A percentile compares a stretch with the other conserved stretches of the same genome.
Evolutionary conservation across 805 yeast species (phyloP).

Genomic region (Starmerella sirachaensis): DNA sequence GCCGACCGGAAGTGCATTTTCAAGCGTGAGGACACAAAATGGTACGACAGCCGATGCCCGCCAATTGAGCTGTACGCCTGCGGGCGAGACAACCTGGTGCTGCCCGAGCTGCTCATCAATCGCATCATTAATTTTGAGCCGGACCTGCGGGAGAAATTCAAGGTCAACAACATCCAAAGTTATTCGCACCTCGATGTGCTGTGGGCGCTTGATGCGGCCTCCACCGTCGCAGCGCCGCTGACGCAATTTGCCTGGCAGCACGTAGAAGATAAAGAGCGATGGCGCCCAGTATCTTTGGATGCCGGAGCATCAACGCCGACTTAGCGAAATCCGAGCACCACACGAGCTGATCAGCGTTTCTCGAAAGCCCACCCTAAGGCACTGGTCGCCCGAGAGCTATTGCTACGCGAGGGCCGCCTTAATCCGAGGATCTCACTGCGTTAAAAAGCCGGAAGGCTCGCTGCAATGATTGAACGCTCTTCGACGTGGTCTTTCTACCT

Average conservation of each 20-base stretch:
- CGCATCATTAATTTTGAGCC: conserved; percentile 53
- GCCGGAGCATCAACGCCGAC: too few species aligned
- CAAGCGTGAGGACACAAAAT: conserved; percentile 38
- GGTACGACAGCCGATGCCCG: conserved; percentile 39
- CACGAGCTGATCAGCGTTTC: too few species aligned
- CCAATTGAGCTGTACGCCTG: conserved; percentile 58
- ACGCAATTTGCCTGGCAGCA: conserved; percentile 23
- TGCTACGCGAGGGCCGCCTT: too few species aligned
- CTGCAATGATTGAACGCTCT: too few species aligned
- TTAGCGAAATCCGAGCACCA: too few species aligned
- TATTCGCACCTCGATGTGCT: conserved; percentile 85
- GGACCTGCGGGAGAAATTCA: conserved; percentile 9
- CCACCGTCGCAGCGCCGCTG: conserved; percentile 45
- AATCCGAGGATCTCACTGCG: too few species aligned
- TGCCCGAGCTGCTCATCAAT: conserved; percentile 52
- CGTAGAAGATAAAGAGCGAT: conserved; percentile 7
- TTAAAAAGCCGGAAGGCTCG: too few species aligned
- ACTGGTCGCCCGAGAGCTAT: too few species aligned
- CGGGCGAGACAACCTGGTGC: conserved; percentile 62
- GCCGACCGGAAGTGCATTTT: conserved; percentile 40
- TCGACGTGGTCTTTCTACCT: too few species aligned
- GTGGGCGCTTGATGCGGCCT: conserved; percentile 75
- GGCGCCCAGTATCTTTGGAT: too few species aligned
- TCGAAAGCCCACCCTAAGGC: too few species aligned
- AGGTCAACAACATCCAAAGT: conserved; percentile 37